A percentile compares a stretch with the other conserved stretches of the same genome.
phyloP scores from a whole-genome alignment of 352 stramenopile species.

The Salisapilia sapeloensis region DNA sequence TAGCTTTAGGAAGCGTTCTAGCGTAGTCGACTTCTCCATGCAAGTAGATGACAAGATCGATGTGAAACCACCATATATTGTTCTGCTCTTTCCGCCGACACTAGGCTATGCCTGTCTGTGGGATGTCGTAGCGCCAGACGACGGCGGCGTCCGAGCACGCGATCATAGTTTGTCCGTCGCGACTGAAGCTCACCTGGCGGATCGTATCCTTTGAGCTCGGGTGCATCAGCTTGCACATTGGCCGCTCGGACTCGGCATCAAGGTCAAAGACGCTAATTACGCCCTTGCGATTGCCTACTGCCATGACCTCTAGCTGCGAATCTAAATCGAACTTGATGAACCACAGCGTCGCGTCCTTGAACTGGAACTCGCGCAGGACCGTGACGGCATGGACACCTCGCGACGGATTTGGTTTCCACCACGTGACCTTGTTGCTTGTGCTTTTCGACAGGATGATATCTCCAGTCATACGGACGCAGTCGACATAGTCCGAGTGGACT shows the following conservation, averaged over 20 bases:
- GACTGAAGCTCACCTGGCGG: conserved; percentile 63
- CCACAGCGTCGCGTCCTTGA: conserved; percentile 73
- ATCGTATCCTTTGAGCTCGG: conserved; percentile 63
- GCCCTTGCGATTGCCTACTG: conserved; percentile 69
- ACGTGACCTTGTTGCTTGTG: conserved; percentile 77
- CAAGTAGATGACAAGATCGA: too few relatives aligned
- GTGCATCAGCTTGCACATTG: conserved; percentile 52
- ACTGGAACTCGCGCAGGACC: conserved; percentile 65
- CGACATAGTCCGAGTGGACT: conserved; percentile 83
- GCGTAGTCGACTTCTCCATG: too few relatives aligned
- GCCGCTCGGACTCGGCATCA: conserved; percentile 49
- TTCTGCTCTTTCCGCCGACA: not conserved
- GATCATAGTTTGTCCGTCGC: conserved; percentile 46
- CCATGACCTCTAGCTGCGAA: conserved; percentile 55
- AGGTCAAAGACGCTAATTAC: conserved; percentile 66
- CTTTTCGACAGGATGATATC: conserved; percentile 70
- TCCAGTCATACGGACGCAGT: conserved; percentile 75
- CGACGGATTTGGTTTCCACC: conserved; percentile 85
- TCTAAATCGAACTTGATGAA: conserved; percentile 78
- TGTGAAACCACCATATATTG: too few relatives aligned
- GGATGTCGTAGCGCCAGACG: conserved; percentile 60
- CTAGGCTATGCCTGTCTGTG: conserved; percentile 6
- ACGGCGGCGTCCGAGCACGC: conserved; percentile 57
- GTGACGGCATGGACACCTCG: conserved; percentile 64
- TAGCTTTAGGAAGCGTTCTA: too few relatives aligned